Percentiles rank a stretch among this genome's conserved stretches.
These are phyloP conservation scores for Exophiala alcalophila DNA, from an alignment of 2,329 filamentous ascomycete genomes.

Conservation along the genomic window DNA sequence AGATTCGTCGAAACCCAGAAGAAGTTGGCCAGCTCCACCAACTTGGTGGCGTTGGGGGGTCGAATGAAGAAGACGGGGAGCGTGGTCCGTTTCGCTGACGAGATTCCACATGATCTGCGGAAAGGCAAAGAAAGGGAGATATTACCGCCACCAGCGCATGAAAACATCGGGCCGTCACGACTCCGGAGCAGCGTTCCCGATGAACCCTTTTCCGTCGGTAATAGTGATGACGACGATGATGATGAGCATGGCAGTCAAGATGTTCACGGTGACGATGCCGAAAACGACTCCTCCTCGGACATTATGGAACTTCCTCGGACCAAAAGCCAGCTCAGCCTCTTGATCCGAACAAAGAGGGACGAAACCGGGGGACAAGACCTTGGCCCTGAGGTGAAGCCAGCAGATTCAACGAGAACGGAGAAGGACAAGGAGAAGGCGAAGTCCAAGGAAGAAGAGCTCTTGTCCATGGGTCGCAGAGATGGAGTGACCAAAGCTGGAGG, in stretches of 20 bases:
- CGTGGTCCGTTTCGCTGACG: constrained; percentile 29
- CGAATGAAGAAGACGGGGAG: constrained; percentile 25
- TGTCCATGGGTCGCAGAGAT: constrained; percentile 26
- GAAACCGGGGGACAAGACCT: constrained; percentile 22
- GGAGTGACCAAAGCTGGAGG: constrained; percentile 29
- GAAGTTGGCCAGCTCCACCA: constrained; percentile 22
- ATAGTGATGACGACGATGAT: no score
- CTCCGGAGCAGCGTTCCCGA: constrained; percentile 14
- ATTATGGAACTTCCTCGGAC: constrained; percentile 23
- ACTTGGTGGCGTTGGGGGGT: constrained; percentile 21
- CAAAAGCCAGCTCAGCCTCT: constrained; percentile 31
- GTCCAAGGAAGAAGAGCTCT: constrained; percentile 24
- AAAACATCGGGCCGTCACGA: constrained; percentile 8
- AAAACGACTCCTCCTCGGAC: constrained; percentile 12
- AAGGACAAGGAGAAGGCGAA: constrained; percentile 18
- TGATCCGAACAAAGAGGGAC: constrained; percentile 29
- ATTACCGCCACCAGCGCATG: constrained; percentile 6
- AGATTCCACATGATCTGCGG: constrained; percentile 13
- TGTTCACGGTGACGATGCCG: no score
- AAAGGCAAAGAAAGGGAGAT: constrained; percentile 25
- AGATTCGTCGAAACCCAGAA: constrained; percentile 37
- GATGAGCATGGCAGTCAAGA: no score
- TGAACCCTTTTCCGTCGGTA: constrained; percentile 6
- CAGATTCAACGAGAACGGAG: constrained; percentile 15
- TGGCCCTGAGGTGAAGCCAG: constrained; percentile 14